Evolutionary conservation across 345 rosid species (phyloP), one percentile per base, ranked within the genome.

Genomic region (Cardamine occulta): DNA sequence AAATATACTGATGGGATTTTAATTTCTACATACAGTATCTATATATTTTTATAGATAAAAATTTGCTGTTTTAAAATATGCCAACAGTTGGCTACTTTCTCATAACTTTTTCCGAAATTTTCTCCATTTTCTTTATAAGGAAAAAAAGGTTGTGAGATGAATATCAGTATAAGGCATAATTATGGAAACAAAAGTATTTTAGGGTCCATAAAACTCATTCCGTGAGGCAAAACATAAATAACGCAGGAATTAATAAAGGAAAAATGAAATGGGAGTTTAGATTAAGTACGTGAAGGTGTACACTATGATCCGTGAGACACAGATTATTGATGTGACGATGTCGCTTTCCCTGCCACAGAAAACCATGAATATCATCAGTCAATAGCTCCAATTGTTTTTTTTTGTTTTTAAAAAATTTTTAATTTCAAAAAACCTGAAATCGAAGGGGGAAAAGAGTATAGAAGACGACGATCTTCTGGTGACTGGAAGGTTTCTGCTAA

Each of bases 271-370:
- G 10, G 21, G 52, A 72, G 58, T 24, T 48, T 3, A 0, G 48
- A 24, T 77, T 6, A 19, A 55, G 48, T 77, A 32, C 73, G 40
- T 40, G 76, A 58, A 40, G 76, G 80, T 77, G 72, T 71, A 77
- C 2, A 13, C 15, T 24, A 24, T 13, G 12, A 63, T 32, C 59
- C 18, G 62, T 65, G 56, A 1, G 55, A 48, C 72, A 19, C 61
- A 67, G 64, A 42, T 68, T 28, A 55, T 26, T 64, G 72, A 24
- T 15, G 15, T n/a, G 68, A 58, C 74, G 55, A 76, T 61, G 79
- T 61, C 72, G 67, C 72, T 77, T 64, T 71, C 80, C 14, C 72
- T 71, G 61, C 80, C 80, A 77, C 80, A 65, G 23, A 39, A 71
- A 76, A 57, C 4, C 60, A 70, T 64, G 76, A 71, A 37, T 34